Conservation (phyloP, 257 asterid genomes). For the Catharanthus roseus region DNA sequence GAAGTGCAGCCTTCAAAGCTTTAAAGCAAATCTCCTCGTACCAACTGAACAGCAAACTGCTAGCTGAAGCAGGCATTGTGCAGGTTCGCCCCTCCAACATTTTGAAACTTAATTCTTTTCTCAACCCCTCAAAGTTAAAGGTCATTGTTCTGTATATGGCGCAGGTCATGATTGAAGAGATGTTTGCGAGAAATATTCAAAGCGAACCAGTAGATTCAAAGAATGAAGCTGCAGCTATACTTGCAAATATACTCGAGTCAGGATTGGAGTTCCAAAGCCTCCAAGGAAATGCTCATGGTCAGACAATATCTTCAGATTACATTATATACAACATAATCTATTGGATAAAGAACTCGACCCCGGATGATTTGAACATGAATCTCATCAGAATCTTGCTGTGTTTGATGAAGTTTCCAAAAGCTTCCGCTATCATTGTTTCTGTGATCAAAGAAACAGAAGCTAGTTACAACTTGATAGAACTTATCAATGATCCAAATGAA, state of each 20-base stretch:
- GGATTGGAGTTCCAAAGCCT: constrained; percentile 45
- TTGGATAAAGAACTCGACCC: constrained; percentile 39
- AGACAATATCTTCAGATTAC: constrained; percentile 67
- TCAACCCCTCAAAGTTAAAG: too few species aligned
- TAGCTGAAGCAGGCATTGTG: constrained; percentile 53
- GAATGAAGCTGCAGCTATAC: constrained; percentile 56
- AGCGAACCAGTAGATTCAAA: constrained; percentile 43
- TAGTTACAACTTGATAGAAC: constrained; percentile 55
- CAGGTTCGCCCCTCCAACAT: too few species aligned
- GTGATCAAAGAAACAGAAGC: constrained; percentile 71
- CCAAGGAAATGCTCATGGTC: constrained; percentile 50
- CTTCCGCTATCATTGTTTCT: constrained; percentile 51
- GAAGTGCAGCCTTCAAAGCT: constrained; percentile 69
- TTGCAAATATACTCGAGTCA: constrained; percentile 67
- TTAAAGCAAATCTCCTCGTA: constrained; percentile 49
- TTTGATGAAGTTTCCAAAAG: constrained; percentile 53
- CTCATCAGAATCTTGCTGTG: constrained; percentile 50
- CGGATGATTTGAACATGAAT: constrained; percentile 55
- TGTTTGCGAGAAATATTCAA: constrained; percentile 38
- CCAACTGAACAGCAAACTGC: constrained; percentile 45
- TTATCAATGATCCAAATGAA: constrained; percentile 53
- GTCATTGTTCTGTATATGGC: too few species aligned
- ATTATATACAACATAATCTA: constrained; percentile 48
- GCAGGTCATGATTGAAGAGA: constrained; percentile 65
- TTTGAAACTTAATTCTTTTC: too few species aligned